Evolutionary conservation across 2,329 filamentous ascomycete genomes (phyloP).

Genomic region (Colletotrichum sansevieriae): DNA sequence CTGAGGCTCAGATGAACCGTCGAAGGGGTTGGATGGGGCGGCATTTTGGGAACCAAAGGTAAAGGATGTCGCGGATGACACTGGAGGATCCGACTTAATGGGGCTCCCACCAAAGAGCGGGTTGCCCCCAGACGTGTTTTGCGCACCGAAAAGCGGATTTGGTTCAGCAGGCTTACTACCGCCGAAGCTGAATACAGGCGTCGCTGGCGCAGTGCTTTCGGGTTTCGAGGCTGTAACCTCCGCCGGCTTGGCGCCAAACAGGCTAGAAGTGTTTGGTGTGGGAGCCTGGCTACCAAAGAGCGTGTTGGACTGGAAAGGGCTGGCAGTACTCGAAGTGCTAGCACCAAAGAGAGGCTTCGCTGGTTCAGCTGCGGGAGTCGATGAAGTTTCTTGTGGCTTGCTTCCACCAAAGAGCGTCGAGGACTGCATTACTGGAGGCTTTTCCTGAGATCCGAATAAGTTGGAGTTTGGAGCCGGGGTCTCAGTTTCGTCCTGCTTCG

Average conservation of each 20-base stretch:
- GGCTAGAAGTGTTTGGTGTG: constrained; percentile 43
- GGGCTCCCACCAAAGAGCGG: constrained; percentile 57
- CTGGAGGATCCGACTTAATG: constrained; percentile 56
- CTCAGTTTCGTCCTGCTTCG: constrained; percentile 38
- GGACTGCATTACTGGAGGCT: constrained; percentile 47
- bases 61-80: constrained; percentile 48
- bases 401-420: constrained; percentile 55
- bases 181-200: constrained; percentile 53
- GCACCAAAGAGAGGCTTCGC: constrained; percentile 47
- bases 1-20: constrained; percentile 34
- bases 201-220: constrained; percentile 39
- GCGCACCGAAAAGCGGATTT: constrained; percentile 55
- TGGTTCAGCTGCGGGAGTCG: constrained; percentile 44
- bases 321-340: constrained; percentile 33
- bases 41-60: constrained; percentile 53
- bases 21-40: constrained; percentile 39
- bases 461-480: constrained; percentile 43
- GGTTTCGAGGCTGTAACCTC: constrained; percentile 27
- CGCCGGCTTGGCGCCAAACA: constrained; percentile 48
- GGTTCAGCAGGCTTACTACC: constrained; percentile 45
- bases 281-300: constrained; percentile 45
- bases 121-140: constrained; percentile 45
- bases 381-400: constrained; percentile 49
- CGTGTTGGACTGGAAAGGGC: constrained; percentile 36
- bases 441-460: constrained; percentile 45